These are phyloP conservation scores for Casuarina equisetifolia DNA, from an alignment of 306 rosid genomes.

Conservation along the genomic window DNA sequence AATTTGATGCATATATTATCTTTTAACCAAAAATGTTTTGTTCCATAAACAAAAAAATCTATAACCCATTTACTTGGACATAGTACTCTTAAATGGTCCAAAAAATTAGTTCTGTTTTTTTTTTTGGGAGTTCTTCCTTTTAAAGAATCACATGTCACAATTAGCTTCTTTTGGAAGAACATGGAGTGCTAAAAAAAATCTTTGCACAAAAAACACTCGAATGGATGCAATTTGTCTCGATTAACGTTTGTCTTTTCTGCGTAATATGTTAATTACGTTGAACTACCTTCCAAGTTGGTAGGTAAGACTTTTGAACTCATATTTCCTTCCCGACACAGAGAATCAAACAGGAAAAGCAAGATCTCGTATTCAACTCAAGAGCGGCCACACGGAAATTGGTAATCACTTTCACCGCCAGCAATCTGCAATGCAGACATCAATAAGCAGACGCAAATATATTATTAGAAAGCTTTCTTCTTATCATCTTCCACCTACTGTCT, in stretches of 20 bases:
- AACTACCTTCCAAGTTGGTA: conserved; percentile 12
- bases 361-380: conserved; percentile 20
- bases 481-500: not conserved
- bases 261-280: conserved; percentile 4
- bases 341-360: not conserved
- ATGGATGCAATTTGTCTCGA: not conserved
- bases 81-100: too few relatives aligned
- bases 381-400: conserved; percentile 20
- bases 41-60: too few relatives aligned
- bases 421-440: not conserved
- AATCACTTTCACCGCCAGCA: not conserved
- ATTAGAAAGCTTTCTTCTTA: conserved; percentile 4
- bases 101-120: too few relatives aligned
- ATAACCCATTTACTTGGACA: too few relatives aligned
- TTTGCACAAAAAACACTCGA: too few relatives aligned
- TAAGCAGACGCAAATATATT: conserved; percentile 15
- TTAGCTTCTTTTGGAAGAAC: too few relatives aligned
- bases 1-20: too few relatives aligned
- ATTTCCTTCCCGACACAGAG: not conserved
- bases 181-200: too few relatives aligned
- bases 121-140: too few relatives aligned
- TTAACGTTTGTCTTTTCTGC: not conserved
- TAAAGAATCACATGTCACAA: too few relatives aligned
- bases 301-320: conserved; percentile 21
- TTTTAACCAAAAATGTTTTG: too few relatives aligned